These are phyloP conservation scores for Penicillium aurantiogriseum DNA, from an alignment of 2,329 filamentous ascomycete genomes.

Conservation along the genomic window DNA sequence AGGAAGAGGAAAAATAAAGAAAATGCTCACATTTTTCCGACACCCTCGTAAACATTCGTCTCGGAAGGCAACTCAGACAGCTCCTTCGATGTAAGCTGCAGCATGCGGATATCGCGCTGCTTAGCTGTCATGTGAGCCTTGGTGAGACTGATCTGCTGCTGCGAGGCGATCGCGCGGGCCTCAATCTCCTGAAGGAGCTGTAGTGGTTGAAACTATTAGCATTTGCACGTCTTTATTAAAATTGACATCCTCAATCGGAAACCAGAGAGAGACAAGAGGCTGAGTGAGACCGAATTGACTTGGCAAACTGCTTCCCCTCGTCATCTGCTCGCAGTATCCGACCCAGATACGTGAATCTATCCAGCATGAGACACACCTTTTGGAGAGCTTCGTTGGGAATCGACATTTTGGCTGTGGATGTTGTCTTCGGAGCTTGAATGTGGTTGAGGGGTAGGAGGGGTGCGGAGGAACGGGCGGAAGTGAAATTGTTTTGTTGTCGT, in stretches of 20 bases:
- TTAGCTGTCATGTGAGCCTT: slow-evolving; percentile 80
- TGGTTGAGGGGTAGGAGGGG: slow-evolving; percentile 14
- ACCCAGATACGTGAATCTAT: background rate
- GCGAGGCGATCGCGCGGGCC: slow-evolving; percentile 78
- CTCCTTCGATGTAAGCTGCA: slow-evolving; percentile 83
- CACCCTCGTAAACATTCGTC: slow-evolving; percentile 86
- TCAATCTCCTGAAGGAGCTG: slow-evolving; percentile 93
- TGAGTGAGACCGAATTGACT: slow-evolving; percentile 1
- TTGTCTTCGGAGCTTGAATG: slow-evolving; percentile 10
- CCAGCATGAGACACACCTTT: slow-evolving; percentile 62
- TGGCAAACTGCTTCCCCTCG: background rate
- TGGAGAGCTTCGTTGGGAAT: slow-evolving; percentile 92
- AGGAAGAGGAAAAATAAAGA: background rate
- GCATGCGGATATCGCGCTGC: slow-evolving; percentile 82
- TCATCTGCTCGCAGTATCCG: background rate
- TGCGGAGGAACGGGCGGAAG: slow-evolving; percentile 8
- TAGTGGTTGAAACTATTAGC: slow-evolving; percentile 14
- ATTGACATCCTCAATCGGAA: background rate
- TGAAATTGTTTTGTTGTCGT: background rate
- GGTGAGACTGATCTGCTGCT: slow-evolving; percentile 87
- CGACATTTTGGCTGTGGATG: slow-evolving; percentile 62
- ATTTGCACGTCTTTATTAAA: background rate
- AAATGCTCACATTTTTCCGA: slow-evolving; percentile 84
- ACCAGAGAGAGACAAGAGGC: background rate
- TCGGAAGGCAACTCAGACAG: slow-evolving; percentile 70